Conservation (phyloP, 176 grass and related monocot genomes). For the Hsuehochloa calcarea region DNA sequence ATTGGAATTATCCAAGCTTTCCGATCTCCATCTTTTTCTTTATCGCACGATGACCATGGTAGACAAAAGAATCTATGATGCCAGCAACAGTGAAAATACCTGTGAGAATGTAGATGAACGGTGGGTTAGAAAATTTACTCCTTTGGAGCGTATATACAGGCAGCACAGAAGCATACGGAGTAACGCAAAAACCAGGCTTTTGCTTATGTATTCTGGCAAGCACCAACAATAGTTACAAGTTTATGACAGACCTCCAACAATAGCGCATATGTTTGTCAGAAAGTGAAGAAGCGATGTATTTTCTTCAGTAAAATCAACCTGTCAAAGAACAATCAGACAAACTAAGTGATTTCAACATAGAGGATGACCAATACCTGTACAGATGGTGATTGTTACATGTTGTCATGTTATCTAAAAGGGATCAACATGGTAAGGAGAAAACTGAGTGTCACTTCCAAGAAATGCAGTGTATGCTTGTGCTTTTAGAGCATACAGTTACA, state of each 20-base stretch:
- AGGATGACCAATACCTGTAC: background rate
- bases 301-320: constrained; percentile 97
- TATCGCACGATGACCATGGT: constrained; percentile 89
- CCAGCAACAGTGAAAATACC: constrained; percentile 90
- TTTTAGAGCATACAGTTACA: constrained; percentile 21
- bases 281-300: constrained; percentile 93
- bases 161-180: background rate
- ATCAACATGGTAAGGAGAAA: constrained; percentile 12
- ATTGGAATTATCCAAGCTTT: constrained; percentile 49
- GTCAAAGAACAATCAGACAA: constrained; percentile 24
- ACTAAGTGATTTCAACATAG: background rate
- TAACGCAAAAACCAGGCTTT: background rate
- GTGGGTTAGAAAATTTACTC: background rate
- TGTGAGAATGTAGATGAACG: background rate
- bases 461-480: constrained; percentile 3
- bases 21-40: constrained; percentile 98
- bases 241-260: constrained; percentile 71
- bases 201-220: background rate
- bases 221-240: background rate
- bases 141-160: background rate
- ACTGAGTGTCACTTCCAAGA: background rate
- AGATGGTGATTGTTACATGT: constrained; percentile 2
- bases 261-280: constrained; percentile 92
- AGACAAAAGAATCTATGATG: constrained; percentile 91
- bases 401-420: constrained; percentile 11